Conservation (phyloP, 1,139 yeast genomes). For the Magnusiomyces magnusii region DNA sequence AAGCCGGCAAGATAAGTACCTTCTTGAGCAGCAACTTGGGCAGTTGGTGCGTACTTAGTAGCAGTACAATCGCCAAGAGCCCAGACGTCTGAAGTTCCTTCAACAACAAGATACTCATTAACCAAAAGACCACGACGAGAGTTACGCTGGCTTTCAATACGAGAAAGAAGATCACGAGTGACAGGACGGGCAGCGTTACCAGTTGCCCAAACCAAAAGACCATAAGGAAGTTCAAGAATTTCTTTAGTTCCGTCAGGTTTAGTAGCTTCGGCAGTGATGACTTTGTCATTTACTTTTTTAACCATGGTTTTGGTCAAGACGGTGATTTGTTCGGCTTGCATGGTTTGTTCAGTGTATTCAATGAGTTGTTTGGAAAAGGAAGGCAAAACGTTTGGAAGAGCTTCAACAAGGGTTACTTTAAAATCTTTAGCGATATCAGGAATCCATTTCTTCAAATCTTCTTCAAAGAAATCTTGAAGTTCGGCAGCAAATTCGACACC, state of each 20-base stretch:
- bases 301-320: slow-evolving; percentile 81
- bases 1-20: slow-evolving; percentile 54
- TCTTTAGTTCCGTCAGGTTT: slow-evolving; percentile 57
- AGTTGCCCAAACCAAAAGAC: slow-evolving; percentile 93
- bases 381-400: slow-evolving; percentile 81
- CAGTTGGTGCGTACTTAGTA: slow-evolving; percentile 60
- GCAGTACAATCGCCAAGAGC: slow-evolving; percentile 46
- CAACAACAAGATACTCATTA: slow-evolving; percentile 36
- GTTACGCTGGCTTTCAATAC: slow-evolving; percentile 44
- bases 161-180: slow-evolving; percentile 54
- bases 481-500: slow-evolving; percentile 98
- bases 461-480: slow-evolving; percentile 86
- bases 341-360: slow-evolving; percentile 74
- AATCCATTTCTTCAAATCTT: slow-evolving; percentile 82
- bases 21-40: slow-evolving; percentile 61
- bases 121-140: slow-evolving; percentile 46
- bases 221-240: slow-evolving; percentile 69
- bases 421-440: slow-evolving; percentile 79
- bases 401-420: slow-evolving; percentile 71
- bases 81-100: slow-evolving; percentile 20
- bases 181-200: slow-evolving; percentile 88
- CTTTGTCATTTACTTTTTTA: slow-evolving; percentile 65
- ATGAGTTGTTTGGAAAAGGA: slow-evolving; percentile 80
- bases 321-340: slow-evolving; percentile 70
- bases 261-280: slow-evolving; percentile 65